Percentiles rank a stretch among this genome's conserved stretches.
Conservation (phyloP, 352 stramenopile species). For the Globisporangium solare region DNA sequence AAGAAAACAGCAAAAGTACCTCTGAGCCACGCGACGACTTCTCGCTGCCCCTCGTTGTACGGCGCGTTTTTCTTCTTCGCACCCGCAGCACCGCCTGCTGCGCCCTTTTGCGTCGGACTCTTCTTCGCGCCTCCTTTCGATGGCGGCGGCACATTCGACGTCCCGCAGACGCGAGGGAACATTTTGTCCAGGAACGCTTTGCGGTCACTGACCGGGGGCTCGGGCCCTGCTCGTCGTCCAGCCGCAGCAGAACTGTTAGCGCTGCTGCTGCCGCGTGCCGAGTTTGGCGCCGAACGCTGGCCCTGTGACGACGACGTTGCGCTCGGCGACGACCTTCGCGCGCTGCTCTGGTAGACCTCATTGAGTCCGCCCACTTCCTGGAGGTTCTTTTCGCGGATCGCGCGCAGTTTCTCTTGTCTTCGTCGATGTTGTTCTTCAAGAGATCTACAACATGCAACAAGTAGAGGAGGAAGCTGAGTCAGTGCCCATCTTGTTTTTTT, state of each 20-base stretch:
- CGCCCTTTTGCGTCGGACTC: conserved; percentile 14
- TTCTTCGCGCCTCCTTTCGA: conserved; percentile 26
- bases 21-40: conserved; percentile 77
- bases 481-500: background rate
- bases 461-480: conserved; percentile 6
- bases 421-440: conserved; percentile 55
- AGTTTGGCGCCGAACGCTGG: background rate
- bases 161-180: conserved; percentile 72
- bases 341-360: conserved; percentile 11
- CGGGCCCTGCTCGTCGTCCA: background rate
- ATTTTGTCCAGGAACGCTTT: conserved; percentile 79
- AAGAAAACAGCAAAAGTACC: conserved; percentile 7
- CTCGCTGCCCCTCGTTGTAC: conserved; percentile 63
- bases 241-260: background rate
- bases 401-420: conserved; percentile 28
- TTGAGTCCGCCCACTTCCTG: conserved; percentile 18
- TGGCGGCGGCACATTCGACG: conserved; percentile 20
- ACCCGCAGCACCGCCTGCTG: conserved; percentile 10
- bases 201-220: conserved; percentile 27
- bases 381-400: conserved; percentile 20
- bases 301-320: background rate
- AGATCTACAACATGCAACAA: conserved; percentile 24
- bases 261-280: background rate
- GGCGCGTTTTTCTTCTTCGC: conserved; percentile 46
- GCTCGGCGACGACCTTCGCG: background rate